Percentiles rank a stretch among this genome's conserved stretches.
Conservation (phyloP, 345 rosid species). For the Limnanthes douglasii region DNA sequence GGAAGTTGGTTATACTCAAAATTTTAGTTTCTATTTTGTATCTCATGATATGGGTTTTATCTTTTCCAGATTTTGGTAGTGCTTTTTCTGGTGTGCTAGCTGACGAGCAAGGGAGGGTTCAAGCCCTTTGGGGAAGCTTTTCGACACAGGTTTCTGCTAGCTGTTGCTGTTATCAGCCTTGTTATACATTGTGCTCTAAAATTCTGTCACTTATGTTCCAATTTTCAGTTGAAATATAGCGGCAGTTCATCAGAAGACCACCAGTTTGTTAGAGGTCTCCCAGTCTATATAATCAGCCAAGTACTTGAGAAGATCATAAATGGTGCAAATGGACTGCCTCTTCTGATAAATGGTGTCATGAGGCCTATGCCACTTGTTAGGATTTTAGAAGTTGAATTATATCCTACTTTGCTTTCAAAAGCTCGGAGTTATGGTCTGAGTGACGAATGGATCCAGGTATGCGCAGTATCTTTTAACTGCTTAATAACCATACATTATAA, state of each 20-base stretch:
- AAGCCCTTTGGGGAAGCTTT: conserved; percentile 96
- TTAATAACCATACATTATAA: too few species aligned
- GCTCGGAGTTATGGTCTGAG: conserved; percentile 85
- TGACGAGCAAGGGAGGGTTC: conserved; percentile 79
- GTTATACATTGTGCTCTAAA: conserved; percentile 1
- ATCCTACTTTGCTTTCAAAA: conserved; percentile 85
- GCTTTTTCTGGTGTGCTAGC: conserved; percentile 87
- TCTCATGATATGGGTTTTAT: conserved; percentile 4
- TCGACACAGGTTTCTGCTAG: conserved; percentile 62
- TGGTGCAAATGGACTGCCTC: conserved; percentile 60
- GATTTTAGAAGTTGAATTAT: conserved; percentile 83
- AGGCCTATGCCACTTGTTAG: conserved; percentile 81
- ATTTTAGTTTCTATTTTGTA: too few species aligned
- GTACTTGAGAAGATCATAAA: conserved; percentile 58
- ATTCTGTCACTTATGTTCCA: too few species aligned
- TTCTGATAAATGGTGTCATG: conserved; percentile 71
- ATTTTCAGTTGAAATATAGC: conserved; percentile 64
- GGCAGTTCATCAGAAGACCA: conserved; percentile 71
- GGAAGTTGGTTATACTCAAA: too few species aligned
- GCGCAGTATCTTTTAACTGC: too few species aligned
- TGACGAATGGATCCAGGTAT: conserved; percentile 76
- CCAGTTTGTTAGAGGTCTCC: conserved; percentile 87
- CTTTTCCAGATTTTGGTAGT: conserved; percentile 78
- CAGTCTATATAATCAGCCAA: conserved; percentile 52
- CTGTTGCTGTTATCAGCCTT: conserved; percentile 6